Conservation (phyloP, 2,329 filamentous ascomycete genomes). For the Arthrobotrys iridis region DNA sequence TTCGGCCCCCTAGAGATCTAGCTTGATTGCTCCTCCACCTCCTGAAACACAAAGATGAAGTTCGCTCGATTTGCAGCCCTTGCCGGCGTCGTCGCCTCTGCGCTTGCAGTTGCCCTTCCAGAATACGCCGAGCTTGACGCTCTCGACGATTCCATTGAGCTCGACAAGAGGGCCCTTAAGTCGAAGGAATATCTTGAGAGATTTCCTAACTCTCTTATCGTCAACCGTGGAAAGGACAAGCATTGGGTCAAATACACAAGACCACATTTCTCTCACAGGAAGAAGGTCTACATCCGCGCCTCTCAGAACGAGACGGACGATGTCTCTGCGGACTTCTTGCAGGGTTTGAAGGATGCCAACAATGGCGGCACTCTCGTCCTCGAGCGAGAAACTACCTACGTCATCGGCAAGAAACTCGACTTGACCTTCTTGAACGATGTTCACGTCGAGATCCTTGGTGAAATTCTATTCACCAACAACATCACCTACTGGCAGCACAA, state of each 20-base stretch:
- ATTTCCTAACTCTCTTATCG: conserved; percentile 43
- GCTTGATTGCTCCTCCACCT: not conserved
- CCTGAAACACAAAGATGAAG: conserved; percentile 35
- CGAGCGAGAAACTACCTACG: conserved; percentile 67
- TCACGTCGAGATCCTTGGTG: conserved; percentile 70
- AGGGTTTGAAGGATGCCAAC: conserved; percentile 68
- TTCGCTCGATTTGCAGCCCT: conserved; percentile 44
- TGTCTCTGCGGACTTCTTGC: conserved; percentile 68
- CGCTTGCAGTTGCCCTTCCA: conserved; percentile 35
- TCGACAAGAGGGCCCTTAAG: conserved; percentile 20
- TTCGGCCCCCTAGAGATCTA: not conserved
- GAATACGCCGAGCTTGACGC: conserved; percentile 44
- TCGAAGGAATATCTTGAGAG: conserved; percentile 12
- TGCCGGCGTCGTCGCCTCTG: conserved; percentile 33
- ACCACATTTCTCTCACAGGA: conserved; percentile 60
- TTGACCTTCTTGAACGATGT: conserved; percentile 69
- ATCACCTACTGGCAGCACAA: conserved; percentile 66
- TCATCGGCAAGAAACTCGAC: conserved; percentile 70
- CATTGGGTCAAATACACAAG: conserved; percentile 45
- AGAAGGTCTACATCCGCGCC: conserved; percentile 66
- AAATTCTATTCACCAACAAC: conserved; percentile 66
- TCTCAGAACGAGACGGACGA: conserved; percentile 69
- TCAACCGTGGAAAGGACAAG: conserved; percentile 37
- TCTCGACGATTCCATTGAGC: conserved; percentile 23
- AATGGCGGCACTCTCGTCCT: conserved; percentile 69